A percentile compares a stretch with the other conserved stretches of the same genome.
Evolutionary conservation across 208 protist species (phyloP).

Genomic region (Crithidia fasciculata): DNA sequence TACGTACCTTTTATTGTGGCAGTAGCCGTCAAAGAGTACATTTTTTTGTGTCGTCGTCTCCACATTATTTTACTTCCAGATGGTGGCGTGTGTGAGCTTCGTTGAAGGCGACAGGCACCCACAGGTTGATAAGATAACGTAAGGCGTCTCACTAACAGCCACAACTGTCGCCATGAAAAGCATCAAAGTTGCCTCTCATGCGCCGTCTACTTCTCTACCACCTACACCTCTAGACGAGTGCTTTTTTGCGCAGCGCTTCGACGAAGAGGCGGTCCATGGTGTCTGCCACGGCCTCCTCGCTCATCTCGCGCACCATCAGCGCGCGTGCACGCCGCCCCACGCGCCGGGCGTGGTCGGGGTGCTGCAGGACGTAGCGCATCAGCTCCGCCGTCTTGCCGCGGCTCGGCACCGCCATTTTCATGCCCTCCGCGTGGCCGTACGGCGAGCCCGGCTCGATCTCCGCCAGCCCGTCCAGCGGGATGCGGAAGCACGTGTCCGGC

Average conservation of each 20-base stretch:
- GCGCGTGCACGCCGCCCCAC: constrained; percentile 36
- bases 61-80: no score
- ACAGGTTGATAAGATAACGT: no score
- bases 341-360: constrained; percentile 36
- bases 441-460: constrained; percentile 24
- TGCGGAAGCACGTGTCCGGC: constrained; percentile 45
- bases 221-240: no score
- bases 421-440: constrained; percentile 32
- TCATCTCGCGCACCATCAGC: constrained; percentile 30
- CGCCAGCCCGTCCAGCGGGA: constrained; percentile 54
- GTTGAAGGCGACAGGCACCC: no score
- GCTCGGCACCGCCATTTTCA: constrained; percentile 47
- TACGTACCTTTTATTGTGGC: no score
- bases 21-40: no score
- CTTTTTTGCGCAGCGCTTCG: background rate
- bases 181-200: no score
- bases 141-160: no score
- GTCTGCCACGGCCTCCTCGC: constrained; percentile 55
- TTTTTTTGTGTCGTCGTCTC: no score
- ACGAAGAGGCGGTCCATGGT: constrained; percentile 24
- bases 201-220: no score
- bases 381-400: constrained; percentile 27
- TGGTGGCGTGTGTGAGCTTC: no score
- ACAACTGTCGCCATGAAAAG: no score
- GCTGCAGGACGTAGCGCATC: constrained; percentile 42